Conservation (phyloP, 768 basidiomycete genomes). For the Pleurotus sapidus region DNA sequence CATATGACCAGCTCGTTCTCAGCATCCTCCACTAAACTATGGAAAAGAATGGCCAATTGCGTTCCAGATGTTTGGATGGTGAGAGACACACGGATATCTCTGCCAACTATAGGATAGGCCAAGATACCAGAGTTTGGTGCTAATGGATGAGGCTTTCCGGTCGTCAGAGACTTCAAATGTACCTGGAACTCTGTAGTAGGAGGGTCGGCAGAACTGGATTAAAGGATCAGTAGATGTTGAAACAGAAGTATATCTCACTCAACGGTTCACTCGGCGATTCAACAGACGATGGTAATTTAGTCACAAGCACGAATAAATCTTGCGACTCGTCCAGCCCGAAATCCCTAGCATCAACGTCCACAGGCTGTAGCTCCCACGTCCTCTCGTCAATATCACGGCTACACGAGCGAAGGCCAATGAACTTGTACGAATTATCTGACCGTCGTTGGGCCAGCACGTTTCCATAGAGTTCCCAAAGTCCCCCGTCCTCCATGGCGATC, state of each 20-base stretch:
- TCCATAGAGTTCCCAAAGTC: conserved; percentile 58
- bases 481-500: conserved; percentile 39
- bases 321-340: conserved; percentile 67
- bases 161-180: conserved; percentile 43
- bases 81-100: conserved; percentile 28
- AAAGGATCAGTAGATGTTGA: not conserved
- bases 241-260: not conserved
- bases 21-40: conserved; percentile 22
- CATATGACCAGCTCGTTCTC: conserved; percentile 53
- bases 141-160: conserved; percentile 42
- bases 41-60: conserved; percentile 47
- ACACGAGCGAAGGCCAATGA: conserved; percentile 48
- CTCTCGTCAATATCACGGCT: conserved; percentile 43
- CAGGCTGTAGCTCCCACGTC: conserved; percentile 37
- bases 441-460: conserved; percentile 48
- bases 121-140: conserved; percentile 33
- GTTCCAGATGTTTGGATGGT: conserved; percentile 56
- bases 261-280: not conserved
- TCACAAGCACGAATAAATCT: conserved; percentile 55
- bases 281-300: conserved; percentile 12
- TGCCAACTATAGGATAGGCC: conserved; percentile 19
- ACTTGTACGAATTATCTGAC: conserved; percentile 28
- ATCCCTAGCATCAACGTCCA: conserved; percentile 43
- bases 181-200: conserved; percentile 23
- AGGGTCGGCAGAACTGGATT: not conserved